phyloP scores from a whole-genome alignment of 176 grass and related monocot species.

The Aechmea fasciata region DNA sequence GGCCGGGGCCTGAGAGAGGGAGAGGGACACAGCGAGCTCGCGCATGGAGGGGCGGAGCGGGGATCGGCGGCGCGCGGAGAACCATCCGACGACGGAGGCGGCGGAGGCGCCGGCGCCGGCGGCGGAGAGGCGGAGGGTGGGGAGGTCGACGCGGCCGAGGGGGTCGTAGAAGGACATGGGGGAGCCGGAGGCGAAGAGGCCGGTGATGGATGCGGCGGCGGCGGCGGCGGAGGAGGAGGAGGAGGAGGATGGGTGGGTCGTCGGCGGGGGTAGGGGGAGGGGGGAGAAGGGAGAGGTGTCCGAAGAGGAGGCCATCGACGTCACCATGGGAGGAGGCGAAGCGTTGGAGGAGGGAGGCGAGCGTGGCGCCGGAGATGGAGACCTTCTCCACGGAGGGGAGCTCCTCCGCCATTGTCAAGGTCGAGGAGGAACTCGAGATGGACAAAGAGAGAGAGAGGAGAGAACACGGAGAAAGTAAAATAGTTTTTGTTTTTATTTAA shows the following conservation, averaged over 20 bases:
- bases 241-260: conserved; percentile 12
- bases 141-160: conserved; percentile 27
- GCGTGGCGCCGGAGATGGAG: conserved; percentile 53
- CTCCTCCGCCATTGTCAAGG: conserved; percentile 16
- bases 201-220: conserved; percentile 33
- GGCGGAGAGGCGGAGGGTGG: neutral
- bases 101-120: neutral
- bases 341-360: conserved; percentile 52
- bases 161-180: conserved; percentile 32
- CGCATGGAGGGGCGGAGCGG: conserved; percentile 47
- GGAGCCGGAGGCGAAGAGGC: conserved; percentile 30
- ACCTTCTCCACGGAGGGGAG: conserved; percentile 22
- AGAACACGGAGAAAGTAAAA: too few relatives aligned
- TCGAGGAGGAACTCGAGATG: neutral
- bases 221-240: neutral
- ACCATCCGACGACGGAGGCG: conserved; percentile 35
- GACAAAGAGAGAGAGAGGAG: conserved; percentile 24
- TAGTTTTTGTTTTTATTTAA: too few relatives aligned
- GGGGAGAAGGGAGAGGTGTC: conserved; percentile 24
- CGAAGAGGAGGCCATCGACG: conserved; percentile 52
- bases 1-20: conserved; percentile 22
- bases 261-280: conserved; percentile 28
- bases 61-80: conserved; percentile 53
- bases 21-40: conserved; percentile 34
- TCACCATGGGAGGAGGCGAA: conserved; percentile 32